phyloP scores from a whole-genome alignment of 139 green algal genomes.

The Micractinium sp. region DNA sequence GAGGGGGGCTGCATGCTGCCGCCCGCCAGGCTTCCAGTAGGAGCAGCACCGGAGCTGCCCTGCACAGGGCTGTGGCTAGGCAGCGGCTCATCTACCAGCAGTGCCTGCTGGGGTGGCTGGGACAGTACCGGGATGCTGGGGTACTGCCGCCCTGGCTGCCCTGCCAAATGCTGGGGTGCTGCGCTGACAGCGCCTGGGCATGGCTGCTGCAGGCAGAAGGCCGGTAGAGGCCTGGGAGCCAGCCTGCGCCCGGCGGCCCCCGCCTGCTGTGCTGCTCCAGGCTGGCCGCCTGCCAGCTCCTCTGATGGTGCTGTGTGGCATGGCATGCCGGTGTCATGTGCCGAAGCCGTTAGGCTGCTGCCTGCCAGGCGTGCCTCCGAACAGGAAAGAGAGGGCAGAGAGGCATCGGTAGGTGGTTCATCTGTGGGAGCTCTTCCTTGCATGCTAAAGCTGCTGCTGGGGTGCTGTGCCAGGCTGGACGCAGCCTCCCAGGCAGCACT shows the following conservation, averaged over 20 bases:
- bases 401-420: no score
- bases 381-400: no score
- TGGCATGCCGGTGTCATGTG: neutral
- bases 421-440: no score
- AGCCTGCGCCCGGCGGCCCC: neutral
- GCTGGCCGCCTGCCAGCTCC: neutral
- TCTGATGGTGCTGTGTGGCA: neutral
- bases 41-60: neutral
- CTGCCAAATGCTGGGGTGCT: neutral
- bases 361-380: neutral
- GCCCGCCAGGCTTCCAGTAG: no score
- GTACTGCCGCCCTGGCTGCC: neutral
- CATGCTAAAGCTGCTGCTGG: no score
- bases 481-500: no score
- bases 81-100: neutral
- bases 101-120: neutral
- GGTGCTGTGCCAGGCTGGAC: no score
- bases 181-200: neutral
- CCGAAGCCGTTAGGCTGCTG: neutral
- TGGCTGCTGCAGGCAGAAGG: conserved; percentile 7
- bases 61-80: neutral
- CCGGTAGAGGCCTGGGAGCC: neutral
- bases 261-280: neutral
- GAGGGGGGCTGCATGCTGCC: no score
- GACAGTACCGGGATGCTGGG: neutral